Percentiles rank a stretch among this genome's conserved stretches.
Evolutionary conservation across 169 alveolate species (phyloP).

Genomic region (Blepharisma undulans): DNA sequence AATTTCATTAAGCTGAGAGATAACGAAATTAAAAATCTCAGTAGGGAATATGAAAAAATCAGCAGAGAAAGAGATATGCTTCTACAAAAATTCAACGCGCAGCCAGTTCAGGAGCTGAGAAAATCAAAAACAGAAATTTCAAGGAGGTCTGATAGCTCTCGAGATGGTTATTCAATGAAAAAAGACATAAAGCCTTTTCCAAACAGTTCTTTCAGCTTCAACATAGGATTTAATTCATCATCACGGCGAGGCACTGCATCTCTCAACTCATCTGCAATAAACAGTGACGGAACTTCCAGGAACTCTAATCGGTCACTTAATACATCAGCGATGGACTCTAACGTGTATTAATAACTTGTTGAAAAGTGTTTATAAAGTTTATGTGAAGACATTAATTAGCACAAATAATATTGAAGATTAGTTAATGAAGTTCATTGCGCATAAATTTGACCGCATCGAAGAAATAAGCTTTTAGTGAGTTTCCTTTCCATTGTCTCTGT

Average conservation of each 20-base stretch:
- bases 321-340: background rate
- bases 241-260: background rate
- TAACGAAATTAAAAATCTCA: background rate
- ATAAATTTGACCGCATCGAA: conserved; percentile 37
- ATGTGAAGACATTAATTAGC: background rate
- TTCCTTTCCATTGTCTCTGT: conserved; percentile 29
- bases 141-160: background rate
- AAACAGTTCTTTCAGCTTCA: background rate
- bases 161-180: background rate
- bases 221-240: background rate
- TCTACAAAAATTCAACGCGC: background rate
- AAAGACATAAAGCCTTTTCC: background rate
- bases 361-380: too few species aligned
- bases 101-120: background rate
- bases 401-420: background rate
- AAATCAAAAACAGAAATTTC: background rate
- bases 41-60: background rate
- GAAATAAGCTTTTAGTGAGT: background rate
- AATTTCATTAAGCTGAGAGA: background rate
- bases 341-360: background rate
- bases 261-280: background rate
- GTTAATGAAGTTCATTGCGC: conserved; percentile 29
- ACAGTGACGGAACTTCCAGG: background rate
- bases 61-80: background rate
- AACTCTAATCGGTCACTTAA: background rate